phyloP scores from a whole-genome alignment of 179 eudicot genomes.

The Silene coronaria region DNA sequence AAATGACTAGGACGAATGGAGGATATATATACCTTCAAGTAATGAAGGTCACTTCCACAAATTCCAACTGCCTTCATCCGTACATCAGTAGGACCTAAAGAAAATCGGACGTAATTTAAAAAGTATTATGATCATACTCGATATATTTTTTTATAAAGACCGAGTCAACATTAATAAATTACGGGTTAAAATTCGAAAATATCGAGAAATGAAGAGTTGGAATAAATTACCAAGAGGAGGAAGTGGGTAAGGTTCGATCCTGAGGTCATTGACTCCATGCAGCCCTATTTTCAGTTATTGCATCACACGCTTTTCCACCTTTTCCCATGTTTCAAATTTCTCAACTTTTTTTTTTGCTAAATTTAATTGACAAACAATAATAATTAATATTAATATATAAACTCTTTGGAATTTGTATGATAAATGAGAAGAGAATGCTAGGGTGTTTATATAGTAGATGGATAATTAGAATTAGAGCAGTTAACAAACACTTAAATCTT shows the following conservation, averaged over 20 bases:
- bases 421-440: neutral
- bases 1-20: neutral
- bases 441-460: conserved; percentile 2
- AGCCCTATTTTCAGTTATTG: conserved; percentile 24
- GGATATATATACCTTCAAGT: conserved; percentile 28
- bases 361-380: neutral
- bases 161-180: too few relatives aligned
- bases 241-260: conserved; percentile 32
- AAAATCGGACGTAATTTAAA: neutral
- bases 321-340: conserved; percentile 10
- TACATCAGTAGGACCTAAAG: conserved; percentile 40
- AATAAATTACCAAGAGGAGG: conserved; percentile 35
- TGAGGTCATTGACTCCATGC: conserved; percentile 34
- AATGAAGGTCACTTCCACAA: conserved; percentile 48
- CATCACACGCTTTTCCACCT: conserved; percentile 6
- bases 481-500: neutral
- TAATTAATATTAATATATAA: neutral
- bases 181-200: neutral
- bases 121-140: neutral
- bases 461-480: neutral
- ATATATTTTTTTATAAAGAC: too few relatives aligned
- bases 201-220: neutral
- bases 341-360: neutral
- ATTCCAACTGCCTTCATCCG: conserved; percentile 44
- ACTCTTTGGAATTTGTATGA: neutral